Evolutionary conservation across 2,329 filamentous ascomycete genomes (phyloP), one percentile per base, ranked within the genome.

Genomic region (Zymoseptoria brevis): DNA sequence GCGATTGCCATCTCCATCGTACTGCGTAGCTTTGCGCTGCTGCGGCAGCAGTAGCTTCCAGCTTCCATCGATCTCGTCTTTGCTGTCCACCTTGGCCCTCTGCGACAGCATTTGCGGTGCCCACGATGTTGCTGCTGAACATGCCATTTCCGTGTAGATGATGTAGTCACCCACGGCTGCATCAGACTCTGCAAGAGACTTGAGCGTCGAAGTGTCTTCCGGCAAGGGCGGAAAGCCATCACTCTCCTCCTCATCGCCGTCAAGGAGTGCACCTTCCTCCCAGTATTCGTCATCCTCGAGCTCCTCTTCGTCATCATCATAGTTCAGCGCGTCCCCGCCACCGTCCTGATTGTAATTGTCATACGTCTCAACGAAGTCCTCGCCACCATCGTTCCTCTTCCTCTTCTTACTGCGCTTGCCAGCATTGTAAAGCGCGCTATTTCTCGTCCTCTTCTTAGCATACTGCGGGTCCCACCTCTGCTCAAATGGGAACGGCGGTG

Each of bases 401-500:
- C 80, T 77, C 65, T 83, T 83, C 68, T 81, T 84, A 13, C 79
- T 76, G 77, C 75, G 59, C 57, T 64, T 66, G 11, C 55, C 52
- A 62, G 79, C 83, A 45, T 73, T 74, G 35, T 45, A 45, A 13
- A 45, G 13, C 22, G 75, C 74, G 26, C 74, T 71, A 53, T 76
- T 75, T 48, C 72, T 73, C 21, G 60, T 62, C 63, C 69, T 21
- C 69, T 73, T 63, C 72, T 75, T 60, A 65, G 71, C 62, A 67
- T 92, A 88, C 61, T 90, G 87, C 3, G 83, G 81, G 73, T 96
- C 90, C 93, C 92, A 96, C 22, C 70, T 67, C 72, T 96, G 91
- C 16, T 88, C 79, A 72, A 96, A 96, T 0, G 92, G 92, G 69
- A 95, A 96, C 0, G 92, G 89, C 0, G 93, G 92, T 35, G 89